Conservation (phyloP, 1,284 basidiomycete species). For the Malassezia equina region DNA sequence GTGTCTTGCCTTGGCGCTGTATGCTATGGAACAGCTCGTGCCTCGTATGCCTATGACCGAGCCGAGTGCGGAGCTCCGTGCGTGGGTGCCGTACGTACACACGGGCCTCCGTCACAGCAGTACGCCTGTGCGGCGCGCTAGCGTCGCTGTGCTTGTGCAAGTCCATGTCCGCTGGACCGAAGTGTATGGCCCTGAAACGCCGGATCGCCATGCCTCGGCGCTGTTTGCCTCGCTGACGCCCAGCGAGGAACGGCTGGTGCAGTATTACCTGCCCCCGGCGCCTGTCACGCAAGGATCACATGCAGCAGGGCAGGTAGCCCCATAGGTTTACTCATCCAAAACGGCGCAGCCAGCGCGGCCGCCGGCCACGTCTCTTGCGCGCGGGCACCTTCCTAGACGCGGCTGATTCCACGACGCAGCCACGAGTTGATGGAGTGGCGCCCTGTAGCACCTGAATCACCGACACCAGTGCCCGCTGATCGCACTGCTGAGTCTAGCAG, state of each 20-base stretch:
- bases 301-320: not conserved
- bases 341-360: not conserved
- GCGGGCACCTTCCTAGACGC: not conserved
- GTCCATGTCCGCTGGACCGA: not conserved
- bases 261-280: not conserved
- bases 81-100: not conserved
- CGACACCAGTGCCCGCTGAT: not conserved
- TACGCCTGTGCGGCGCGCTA: slow-evolving; percentile 13
- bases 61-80: not conserved
- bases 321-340: not conserved
- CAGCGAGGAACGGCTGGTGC: slow-evolving; percentile 2
- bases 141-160: slow-evolving; percentile 1
- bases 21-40: slow-evolving; percentile 4
- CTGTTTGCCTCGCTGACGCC: not conserved
- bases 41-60: not conserved
- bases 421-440: slow-evolving; percentile 2
- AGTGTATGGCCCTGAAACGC: not conserved
- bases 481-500: not conserved
- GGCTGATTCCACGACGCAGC: not conserved
- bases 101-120: not conserved
- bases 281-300: not conserved
- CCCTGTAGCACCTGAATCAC: not conserved
- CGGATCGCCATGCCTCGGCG: not conserved
- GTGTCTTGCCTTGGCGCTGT: not conserved
- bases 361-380: not conserved